Evolutionary conservation across 2,329 filamentous ascomycete genomes (phyloP).

Genomic region (Chalaropsis thielavioides): DNA sequence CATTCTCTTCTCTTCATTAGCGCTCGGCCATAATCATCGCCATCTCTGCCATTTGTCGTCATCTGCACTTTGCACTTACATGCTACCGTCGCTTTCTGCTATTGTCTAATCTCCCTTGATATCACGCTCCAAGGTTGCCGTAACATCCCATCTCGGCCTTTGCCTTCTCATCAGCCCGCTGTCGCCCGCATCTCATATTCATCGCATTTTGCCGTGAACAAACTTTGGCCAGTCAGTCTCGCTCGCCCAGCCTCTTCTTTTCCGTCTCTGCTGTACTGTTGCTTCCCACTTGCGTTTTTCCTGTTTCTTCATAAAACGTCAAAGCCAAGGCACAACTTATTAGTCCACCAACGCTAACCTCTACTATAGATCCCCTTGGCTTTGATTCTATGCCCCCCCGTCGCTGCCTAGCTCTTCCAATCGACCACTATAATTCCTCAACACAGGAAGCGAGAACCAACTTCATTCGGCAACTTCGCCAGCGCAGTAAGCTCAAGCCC

Average conservation of each 20-base stretch:
- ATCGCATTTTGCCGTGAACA: neutral
- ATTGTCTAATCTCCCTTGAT: neutral
- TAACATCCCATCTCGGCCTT: neutral
- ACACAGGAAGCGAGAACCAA: neutral
- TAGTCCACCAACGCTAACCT: neutral
- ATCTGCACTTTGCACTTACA: neutral
- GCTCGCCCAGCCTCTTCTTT: neutral
- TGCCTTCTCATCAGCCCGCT: no score
- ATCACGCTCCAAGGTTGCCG: neutral
- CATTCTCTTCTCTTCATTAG: no score
- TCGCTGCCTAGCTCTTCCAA: neutral
- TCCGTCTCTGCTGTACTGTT: neutral
- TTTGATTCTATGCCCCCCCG: neutral
- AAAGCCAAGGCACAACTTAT: neutral
- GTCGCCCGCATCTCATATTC: neutral
- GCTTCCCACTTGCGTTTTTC: neutral
- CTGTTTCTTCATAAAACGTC: neutral
- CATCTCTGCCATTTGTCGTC: neutral
- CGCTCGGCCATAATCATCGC: neutral
- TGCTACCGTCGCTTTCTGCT: neutral
- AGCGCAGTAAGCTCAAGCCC: neutral
- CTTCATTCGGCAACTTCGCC: neutral
- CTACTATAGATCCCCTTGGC: neutral
- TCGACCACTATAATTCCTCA: constrained; percentile 1
- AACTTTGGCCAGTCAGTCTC: neutral